Conservation (phyloP, 2,329 filamentous ascomycete genomes). For the Ilyonectria destructans region DNA sequence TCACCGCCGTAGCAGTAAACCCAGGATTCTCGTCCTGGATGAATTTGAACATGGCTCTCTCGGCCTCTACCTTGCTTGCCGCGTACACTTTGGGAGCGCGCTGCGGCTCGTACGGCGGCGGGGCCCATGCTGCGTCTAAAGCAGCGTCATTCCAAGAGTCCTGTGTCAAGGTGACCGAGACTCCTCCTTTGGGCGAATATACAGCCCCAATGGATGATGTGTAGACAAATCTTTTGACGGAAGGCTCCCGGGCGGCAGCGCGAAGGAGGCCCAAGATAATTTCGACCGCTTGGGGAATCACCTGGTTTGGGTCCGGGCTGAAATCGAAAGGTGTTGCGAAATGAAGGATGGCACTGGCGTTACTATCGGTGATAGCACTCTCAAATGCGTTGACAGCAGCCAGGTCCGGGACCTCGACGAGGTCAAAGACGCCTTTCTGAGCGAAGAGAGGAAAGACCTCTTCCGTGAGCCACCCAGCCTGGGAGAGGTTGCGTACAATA, state of each 20-base stretch:
- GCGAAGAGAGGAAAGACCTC: constrained; percentile 13
- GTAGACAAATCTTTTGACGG: constrained; percentile 13
- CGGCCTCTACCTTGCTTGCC: constrained; percentile 15
- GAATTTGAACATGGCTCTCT: constrained; percentile 18
- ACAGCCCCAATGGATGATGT: constrained; percentile 7
- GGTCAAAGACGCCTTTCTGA: background rate
- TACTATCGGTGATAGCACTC: constrained; percentile 3
- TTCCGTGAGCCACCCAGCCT: constrained; percentile 15
- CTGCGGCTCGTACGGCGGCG: constrained; percentile 17
- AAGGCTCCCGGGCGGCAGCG: constrained; percentile 5
- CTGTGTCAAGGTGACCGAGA: constrained; percentile 15
- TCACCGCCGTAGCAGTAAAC: background rate
- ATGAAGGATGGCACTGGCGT: constrained; percentile 18
- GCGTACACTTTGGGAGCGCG: constrained; percentile 8
- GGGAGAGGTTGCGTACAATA: constrained; percentile 15
- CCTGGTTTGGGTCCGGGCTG: constrained; percentile 6
- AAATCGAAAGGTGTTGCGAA: constrained; percentile 11
- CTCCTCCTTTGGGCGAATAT: background rate
- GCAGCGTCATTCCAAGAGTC: constrained; percentile 21
- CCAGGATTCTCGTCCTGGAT: background rate
- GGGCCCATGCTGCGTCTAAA: constrained; percentile 5
- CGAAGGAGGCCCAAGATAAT: constrained; percentile 4
- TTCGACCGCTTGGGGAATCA: constrained; percentile 7
- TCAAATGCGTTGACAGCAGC: constrained; percentile 2
- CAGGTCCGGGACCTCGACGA: background rate